These are phyloP conservation scores for Staphylotrichum longicolle DNA, from an alignment of 495 filamentous ascomycete genomes.

Conservation along the genomic window DNA sequence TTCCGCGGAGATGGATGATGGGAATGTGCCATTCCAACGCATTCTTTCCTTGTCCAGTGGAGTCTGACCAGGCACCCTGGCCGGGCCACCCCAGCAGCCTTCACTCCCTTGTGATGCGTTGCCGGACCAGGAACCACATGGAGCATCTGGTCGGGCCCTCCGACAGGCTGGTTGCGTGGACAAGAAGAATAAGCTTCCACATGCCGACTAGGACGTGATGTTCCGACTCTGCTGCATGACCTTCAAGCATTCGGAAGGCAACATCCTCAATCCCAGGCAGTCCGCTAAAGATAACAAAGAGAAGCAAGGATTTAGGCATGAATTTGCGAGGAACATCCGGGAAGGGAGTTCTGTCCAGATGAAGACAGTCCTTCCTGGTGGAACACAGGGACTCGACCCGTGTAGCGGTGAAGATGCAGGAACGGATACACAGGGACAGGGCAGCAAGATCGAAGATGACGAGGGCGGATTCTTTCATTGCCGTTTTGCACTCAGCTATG, in stretches of 20 bases:
- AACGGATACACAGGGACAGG: conserved; percentile 15
- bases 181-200: conserved; percentile 33
- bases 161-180: too few relatives aligned
- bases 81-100: background rate
- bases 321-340: conserved; percentile 17
- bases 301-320: conserved; percentile 8
- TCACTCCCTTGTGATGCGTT: too few relatives aligned
- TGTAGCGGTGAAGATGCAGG: conserved; percentile 16
- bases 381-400: conserved; percentile 15
- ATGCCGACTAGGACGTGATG: conserved; percentile 36
- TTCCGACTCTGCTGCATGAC: conserved; percentile 16
- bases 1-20: too few relatives aligned
- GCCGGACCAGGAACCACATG: too few relatives aligned
- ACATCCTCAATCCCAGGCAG: conserved; percentile 11
- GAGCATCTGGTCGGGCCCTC: too few relatives aligned
- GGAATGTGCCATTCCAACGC: too few relatives aligned
- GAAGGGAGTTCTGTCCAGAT: conserved; percentile 16
- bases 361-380: conserved; percentile 19
- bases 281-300: conserved; percentile 8
- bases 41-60: conserved; percentile 13
- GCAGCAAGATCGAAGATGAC: conserved; percentile 16
- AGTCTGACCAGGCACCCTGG: conserved; percentile 17
- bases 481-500: background rate
- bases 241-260: conserved; percentile 12
- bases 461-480: conserved; percentile 17